phyloP scores from a whole-genome alignment of 2,329 filamentous ascomycete species.

The Alternaria rosae region DNA sequence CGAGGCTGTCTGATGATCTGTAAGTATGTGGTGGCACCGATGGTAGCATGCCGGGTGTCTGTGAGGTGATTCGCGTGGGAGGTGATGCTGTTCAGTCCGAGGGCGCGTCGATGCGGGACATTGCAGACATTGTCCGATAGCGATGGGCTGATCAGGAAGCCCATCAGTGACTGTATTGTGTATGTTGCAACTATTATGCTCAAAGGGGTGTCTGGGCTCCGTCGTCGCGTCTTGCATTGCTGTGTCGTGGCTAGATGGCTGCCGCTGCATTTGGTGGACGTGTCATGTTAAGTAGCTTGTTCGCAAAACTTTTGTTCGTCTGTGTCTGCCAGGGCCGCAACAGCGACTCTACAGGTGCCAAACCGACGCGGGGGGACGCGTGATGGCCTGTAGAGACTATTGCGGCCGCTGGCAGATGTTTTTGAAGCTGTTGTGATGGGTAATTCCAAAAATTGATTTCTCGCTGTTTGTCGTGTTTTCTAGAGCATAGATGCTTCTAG shows the following conservation, averaged over 20 bases:
- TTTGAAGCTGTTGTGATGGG: conserved; percentile 1
- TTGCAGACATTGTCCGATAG: conserved; percentile 17
- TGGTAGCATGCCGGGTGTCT: conserved; percentile 16
- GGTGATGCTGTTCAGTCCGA: not conserved
- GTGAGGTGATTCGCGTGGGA: not conserved
- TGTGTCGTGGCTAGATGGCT: conserved; percentile 23
- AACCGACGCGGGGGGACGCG: conserved; percentile 25
- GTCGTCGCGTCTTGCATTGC: conserved; percentile 20
- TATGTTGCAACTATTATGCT: conserved; percentile 15
- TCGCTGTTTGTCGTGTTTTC: not conserved
- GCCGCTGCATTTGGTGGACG: conserved; percentile 16
- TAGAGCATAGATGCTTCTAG: too few species aligned
- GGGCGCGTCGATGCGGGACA: conserved; percentile 6
- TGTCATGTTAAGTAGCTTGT: conserved; percentile 22
- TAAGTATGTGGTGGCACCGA: conserved; percentile 21
- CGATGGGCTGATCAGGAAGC: conserved; percentile 12
- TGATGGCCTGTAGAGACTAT: conserved; percentile 24
- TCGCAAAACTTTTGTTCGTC: conserved; percentile 15
- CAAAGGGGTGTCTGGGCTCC: conserved; percentile 15
- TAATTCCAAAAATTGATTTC: conserved; percentile 19
- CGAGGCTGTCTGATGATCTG: conserved; percentile 20
- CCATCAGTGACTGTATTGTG: conserved; percentile 21
- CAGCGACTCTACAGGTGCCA: conserved; percentile 23
- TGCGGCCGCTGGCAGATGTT: conserved; percentile 19
- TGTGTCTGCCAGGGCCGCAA: conserved; percentile 19